Evolutionary conservation across 768 basidiomycete genomes (phyloP).

Genomic region (Boletus pseudopeckii): DNA sequence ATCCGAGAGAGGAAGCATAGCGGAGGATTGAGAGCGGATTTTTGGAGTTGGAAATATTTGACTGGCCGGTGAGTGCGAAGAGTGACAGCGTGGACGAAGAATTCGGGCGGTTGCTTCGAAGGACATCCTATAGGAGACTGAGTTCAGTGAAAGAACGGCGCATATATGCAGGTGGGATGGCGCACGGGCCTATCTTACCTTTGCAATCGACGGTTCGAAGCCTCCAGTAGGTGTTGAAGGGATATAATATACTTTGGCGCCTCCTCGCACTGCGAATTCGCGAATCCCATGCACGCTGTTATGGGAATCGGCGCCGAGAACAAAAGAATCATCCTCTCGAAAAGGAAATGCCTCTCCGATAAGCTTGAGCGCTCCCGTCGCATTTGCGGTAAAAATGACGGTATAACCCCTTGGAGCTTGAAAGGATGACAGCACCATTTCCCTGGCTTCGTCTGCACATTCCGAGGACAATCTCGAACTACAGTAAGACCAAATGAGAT

Average conservation of each 20-base stretch:
- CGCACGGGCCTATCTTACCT: conserved; percentile 42
- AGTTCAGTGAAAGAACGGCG: conserved; percentile 7
- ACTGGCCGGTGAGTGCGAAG: conserved; percentile 76
- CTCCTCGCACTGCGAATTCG: conserved; percentile 57
- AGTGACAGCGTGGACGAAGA: conserved; percentile 46
- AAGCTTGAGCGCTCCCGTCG: conserved; percentile 75
- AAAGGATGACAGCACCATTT: conserved; percentile 74
- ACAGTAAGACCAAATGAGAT: neutral
- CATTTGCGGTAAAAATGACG: conserved; percentile 80
- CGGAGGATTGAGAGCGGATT: conserved; percentile 59
- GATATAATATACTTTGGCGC: conserved; percentile 62
- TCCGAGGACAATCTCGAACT: conserved; percentile 71
- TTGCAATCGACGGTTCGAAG: conserved; percentile 52
- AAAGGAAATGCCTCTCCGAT: conserved; percentile 83
- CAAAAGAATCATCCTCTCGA: conserved; percentile 49
- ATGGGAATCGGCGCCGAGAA: conserved; percentile 77
- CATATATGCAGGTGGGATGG: conserved; percentile 14
- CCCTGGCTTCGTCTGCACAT: conserved; percentile 65
- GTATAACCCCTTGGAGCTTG: conserved; percentile 72
- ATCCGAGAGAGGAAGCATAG: conserved; percentile 66
- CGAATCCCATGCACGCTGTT: conserved; percentile 84
- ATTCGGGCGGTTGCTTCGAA: conserved; percentile 46
- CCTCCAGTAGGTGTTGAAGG: conserved; percentile 63
- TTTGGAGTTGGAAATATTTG: conserved; percentile 79
- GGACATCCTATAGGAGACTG: conserved; percentile 43